Percentiles rank a stretch among this genome's conserved stretches.
Evolutionary conservation across 2,329 filamentous ascomycete genomes (phyloP).

Genomic region (Didymella arachidicola): DNA sequence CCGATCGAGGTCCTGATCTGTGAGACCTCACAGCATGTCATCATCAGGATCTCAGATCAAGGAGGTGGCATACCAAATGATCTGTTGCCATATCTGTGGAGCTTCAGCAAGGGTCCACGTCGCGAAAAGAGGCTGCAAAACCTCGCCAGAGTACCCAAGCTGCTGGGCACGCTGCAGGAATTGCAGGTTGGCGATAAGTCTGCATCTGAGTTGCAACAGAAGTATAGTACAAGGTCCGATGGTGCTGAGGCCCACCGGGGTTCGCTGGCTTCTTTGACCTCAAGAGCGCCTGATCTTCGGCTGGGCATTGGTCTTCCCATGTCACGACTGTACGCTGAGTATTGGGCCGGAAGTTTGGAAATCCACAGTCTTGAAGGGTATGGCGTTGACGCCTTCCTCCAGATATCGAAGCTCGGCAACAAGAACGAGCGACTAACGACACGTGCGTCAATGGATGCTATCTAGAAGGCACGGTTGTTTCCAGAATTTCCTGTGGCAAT

Average conservation of each 20-base stretch:
- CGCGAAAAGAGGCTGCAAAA: slow-evolving; percentile 82
- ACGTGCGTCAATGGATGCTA: slow-evolving; percentile 60
- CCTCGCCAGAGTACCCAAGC: slow-evolving; percentile 82
- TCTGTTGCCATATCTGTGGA: slow-evolving; percentile 90
- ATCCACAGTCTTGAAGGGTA: slow-evolving; percentile 94
- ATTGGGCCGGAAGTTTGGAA: slow-evolving; percentile 93
- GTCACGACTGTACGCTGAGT: slow-evolving; percentile 94
- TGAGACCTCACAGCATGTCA: slow-evolving; percentile 92
- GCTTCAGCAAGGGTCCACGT: slow-evolving; percentile 91
- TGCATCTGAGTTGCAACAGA: slow-evolving; percentile 26
- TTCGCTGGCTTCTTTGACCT: slow-evolving; percentile 81
- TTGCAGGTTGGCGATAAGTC: slow-evolving; percentile 58
- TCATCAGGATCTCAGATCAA: slow-evolving; percentile 93
- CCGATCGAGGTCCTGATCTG: slow-evolving; percentile 95
- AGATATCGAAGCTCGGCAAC: slow-evolving; percentile 95
- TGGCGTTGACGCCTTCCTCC: slow-evolving; percentile 92
- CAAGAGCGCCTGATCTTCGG: slow-evolving; percentile 82
- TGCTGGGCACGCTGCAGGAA: slow-evolving; percentile 94
- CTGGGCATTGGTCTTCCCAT: slow-evolving; percentile 93
- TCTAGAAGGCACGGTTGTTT: slow-evolving; percentile 37
- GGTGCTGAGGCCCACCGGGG: slow-evolving; percentile 54
- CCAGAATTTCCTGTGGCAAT: background rate
- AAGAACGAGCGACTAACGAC: slow-evolving; percentile 91
- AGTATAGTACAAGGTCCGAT: slow-evolving; percentile 31
- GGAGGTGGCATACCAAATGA: slow-evolving; percentile 90